A percentile compares a stretch with the other conserved stretches of the same genome.
These are phyloP conservation scores for Rhodomyrtus psidioides DNA, from an alignment of 441 rosid species.

Conservation along the genomic window DNA sequence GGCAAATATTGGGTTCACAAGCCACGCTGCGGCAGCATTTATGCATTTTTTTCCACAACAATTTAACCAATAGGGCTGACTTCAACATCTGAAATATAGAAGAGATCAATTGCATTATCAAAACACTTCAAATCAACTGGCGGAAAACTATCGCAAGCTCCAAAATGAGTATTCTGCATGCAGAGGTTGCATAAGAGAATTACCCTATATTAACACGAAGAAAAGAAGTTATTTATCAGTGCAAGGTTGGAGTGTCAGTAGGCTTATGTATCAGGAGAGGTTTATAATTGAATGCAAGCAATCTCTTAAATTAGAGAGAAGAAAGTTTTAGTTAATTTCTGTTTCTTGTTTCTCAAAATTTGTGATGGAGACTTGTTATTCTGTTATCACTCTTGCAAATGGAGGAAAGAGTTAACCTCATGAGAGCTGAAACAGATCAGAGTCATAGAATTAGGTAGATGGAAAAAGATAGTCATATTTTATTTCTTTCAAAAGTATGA, in stretches of 20 bases:
- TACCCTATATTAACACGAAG: neutral
- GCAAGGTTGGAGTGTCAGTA: neutral
- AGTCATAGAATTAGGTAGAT: neutral
- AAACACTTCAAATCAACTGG: neutral
- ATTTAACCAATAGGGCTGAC: neutral
- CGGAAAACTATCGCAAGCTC: neutral
- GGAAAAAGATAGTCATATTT: neutral
- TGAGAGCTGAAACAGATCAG: neutral
- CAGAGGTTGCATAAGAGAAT: neutral
- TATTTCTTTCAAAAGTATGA: neutral
- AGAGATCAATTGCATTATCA: neutral
- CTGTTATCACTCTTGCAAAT: neutral
- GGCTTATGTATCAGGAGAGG: neutral
- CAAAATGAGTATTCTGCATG: neutral
- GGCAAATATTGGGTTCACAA: neutral
- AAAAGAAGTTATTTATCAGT: neutral
- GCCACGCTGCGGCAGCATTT: neutral
- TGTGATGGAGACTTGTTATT: neutral
- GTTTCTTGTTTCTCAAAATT: neutral
- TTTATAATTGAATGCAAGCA: neutral
- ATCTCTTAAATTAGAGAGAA: neutral
- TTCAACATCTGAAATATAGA: neutral
- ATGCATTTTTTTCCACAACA: neutral
- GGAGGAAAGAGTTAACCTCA: neutral
- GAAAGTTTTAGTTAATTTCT: neutral